phyloP scores from a whole-genome alignment of 2,329 filamentous ascomycete species.

The Periconia macrospinosa region DNA sequence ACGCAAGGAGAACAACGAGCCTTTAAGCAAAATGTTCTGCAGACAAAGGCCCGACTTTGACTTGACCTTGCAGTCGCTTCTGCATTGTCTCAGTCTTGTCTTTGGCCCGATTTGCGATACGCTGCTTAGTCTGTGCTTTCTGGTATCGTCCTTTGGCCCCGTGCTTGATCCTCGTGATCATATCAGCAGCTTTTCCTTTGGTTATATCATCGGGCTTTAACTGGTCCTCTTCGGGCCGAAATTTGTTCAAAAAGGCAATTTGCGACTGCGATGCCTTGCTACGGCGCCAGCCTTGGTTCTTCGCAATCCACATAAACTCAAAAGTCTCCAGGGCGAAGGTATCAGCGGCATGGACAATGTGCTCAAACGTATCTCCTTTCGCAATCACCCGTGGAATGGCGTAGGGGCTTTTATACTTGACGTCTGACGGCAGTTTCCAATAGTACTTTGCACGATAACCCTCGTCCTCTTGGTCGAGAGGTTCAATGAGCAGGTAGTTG shows the following conservation, averaged over 20 bases:
- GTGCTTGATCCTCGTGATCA: conserved; percentile 90
- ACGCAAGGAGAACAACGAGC: background rate
- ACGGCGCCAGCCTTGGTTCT: conserved; percentile 70
- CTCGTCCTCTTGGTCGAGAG: conserved; percentile 45
- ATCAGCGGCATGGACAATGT: conserved; percentile 83
- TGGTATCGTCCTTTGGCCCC: conserved; percentile 66
- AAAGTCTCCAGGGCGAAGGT: conserved; percentile 73
- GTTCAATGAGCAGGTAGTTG: conserved; percentile 61
- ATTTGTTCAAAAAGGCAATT: conserved; percentile 69
- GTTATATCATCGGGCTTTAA: conserved; percentile 63
- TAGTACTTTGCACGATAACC: conserved; percentile 47
- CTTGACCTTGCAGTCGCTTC: conserved; percentile 45
- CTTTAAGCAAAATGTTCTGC: conserved; percentile 1
- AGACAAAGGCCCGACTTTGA: conserved; percentile 52
- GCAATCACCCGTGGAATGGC: conserved; percentile 71
- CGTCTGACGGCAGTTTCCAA: conserved; percentile 40
- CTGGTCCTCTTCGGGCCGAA: conserved; percentile 58
- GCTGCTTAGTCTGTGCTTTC: conserved; percentile 40
- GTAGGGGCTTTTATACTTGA: conserved; percentile 57
- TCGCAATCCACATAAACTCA: conserved; percentile 67
- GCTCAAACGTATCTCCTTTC: conserved; percentile 65
- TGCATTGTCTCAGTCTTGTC: conserved; percentile 54
- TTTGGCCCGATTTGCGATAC: conserved; percentile 22
- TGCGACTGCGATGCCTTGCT: conserved; percentile 63
- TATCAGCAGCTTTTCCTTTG: conserved; percentile 81